Conservation (phyloP, 306 rosid species). For the Spatholobus suberectus region DNA sequence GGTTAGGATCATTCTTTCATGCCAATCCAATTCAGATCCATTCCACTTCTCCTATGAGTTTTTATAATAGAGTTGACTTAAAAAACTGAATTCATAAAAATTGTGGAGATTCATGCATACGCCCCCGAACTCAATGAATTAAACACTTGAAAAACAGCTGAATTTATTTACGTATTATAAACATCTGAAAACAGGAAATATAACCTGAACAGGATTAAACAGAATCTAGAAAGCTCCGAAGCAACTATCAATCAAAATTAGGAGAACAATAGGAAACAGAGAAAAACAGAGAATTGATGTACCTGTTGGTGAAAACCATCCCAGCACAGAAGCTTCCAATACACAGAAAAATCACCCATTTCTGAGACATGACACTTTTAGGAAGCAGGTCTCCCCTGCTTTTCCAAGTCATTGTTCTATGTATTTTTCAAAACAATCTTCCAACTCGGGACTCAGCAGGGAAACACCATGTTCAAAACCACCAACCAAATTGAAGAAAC, state of each 20-base stretch:
- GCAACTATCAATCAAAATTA: constrained; percentile 1
- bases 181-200: constrained; percentile 35
- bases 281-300: constrained; percentile 1
- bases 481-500: constrained; percentile 24
- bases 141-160: neutral
- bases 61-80: constrained; percentile 2
- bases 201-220: neutral
- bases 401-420: constrained; percentile 73
- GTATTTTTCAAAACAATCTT: constrained; percentile 3
- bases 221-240: neutral
- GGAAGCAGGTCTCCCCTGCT: constrained; percentile 74
- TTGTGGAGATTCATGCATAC: constrained; percentile 2
- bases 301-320: constrained; percentile 91
- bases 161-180: neutral
- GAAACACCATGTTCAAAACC: constrained; percentile 47
- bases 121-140: constrained; percentile 5
- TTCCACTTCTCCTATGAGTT: constrained; percentile 29
- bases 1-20: constrained; percentile 12
- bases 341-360: constrained; percentile 84
- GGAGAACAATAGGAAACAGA: neutral
- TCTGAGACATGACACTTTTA: constrained; percentile 62
- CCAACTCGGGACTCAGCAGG: constrained; percentile 23
- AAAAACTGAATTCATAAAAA: constrained; percentile 13
- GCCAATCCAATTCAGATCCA: constrained; percentile 49
- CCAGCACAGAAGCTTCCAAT: constrained; percentile 88